Evolutionary conservation across 495 filamentous ascomycete species (phyloP).

Genomic region (Aspergillus mulundensis): DNA sequence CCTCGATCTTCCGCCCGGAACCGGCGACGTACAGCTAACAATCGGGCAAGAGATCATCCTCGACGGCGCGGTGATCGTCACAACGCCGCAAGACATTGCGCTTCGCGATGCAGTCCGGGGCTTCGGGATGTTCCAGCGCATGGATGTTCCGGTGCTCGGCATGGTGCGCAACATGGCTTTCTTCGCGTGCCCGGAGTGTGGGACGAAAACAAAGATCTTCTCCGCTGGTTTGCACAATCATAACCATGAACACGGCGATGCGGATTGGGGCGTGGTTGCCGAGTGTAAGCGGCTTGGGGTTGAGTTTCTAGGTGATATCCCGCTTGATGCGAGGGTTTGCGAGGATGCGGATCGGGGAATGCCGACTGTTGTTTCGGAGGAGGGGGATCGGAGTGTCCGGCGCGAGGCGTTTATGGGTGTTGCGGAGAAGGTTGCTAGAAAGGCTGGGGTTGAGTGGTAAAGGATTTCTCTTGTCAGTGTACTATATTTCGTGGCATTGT

Average conservation of each 20-base stretch:
- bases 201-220: conserved; percentile 73
- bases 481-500: background rate
- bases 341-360: conserved; percentile 84
- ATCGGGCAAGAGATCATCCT: conserved; percentile 87
- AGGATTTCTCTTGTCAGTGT: background rate
- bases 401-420: conserved; percentile 68
- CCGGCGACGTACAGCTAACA: conserved; percentile 88
- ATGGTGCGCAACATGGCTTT: conserved; percentile 95
- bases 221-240: conserved; percentile 35
- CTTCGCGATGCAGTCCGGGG: conserved; percentile 86
- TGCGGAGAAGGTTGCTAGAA: conserved; percentile 56
- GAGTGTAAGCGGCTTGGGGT: conserved; percentile 64
- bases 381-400: conserved; percentile 65
- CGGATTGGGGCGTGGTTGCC: conserved; percentile 46
- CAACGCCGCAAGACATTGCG: conserved; percentile 88
- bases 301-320: conserved; percentile 81
- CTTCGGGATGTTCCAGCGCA: conserved; percentile 85
- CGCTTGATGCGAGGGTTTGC: conserved; percentile 80
- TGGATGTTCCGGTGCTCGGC: conserved; percentile 74
- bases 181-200: conserved; percentile 78
- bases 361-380: conserved; percentile 88
- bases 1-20: conserved; percentile 89
- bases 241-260: conserved; percentile 28
- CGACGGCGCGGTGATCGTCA: conserved; percentile 85
- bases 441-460: conserved; percentile 38